Conservation (phyloP, 2,329 filamentous ascomycete species). For the Blastomyces parvus region DNA sequence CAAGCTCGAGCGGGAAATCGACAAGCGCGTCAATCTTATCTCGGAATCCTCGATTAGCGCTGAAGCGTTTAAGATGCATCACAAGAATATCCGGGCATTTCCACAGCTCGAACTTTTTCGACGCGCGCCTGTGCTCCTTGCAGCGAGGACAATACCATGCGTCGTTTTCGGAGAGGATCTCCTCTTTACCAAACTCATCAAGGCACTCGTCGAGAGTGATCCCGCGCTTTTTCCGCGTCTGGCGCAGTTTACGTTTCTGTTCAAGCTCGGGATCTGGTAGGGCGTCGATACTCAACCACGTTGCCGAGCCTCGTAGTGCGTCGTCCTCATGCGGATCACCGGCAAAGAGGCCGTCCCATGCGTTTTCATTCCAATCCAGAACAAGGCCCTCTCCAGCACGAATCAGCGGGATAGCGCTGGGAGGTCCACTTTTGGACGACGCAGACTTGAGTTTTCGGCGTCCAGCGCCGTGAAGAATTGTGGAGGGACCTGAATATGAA, state of each 20-base stretch:
- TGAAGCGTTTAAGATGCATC: slow-evolving; percentile 92
- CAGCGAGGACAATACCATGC: slow-evolving; percentile 96
- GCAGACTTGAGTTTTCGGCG: not conserved
- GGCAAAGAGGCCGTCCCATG: slow-evolving; percentile 61
- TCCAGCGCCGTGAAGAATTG: not conserved
- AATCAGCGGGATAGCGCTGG: slow-evolving; percentile 47
- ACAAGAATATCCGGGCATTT: slow-evolving; percentile 91
- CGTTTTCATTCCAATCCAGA: slow-evolving; percentile 70
- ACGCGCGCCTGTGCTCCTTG: slow-evolving; percentile 84
- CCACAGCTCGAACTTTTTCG: slow-evolving; percentile 96
- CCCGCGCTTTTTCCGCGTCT: slow-evolving; percentile 59
- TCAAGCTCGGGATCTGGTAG: slow-evolving; percentile 55
- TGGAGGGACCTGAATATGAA: slow-evolving; percentile 14
- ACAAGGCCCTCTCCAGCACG: slow-evolving; percentile 75
- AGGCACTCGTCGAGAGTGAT: slow-evolving; percentile 84
- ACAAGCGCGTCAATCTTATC: slow-evolving; percentile 89
- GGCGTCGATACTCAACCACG: slow-evolving; percentile 46
- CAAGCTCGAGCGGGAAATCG: slow-evolving; percentile 81
- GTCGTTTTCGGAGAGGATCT: slow-evolving; percentile 88
- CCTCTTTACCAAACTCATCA: slow-evolving; percentile 87
- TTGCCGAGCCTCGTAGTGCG: slow-evolving; percentile 50
- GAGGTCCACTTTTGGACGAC: not conserved
- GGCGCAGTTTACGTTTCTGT: slow-evolving; percentile 53
- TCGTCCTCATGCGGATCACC: slow-evolving; percentile 35
- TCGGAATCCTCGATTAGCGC: slow-evolving; percentile 66